Evolutionary conservation across 2,329 filamentous ascomycete species (phyloP).

Genomic region (Allantophomopsis lycopodina): DNA sequence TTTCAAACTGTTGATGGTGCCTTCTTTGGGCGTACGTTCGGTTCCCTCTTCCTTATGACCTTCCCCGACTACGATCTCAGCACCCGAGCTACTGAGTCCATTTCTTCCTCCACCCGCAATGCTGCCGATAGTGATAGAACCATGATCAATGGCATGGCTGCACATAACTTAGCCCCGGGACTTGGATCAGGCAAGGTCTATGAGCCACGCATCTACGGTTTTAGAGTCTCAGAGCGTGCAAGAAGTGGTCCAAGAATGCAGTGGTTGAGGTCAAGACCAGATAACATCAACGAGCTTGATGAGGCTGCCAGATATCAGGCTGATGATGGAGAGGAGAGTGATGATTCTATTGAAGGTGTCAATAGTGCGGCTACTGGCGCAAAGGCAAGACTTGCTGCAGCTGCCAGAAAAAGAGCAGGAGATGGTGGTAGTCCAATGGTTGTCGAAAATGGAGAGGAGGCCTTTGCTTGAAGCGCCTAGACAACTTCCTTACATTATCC

Average conservation of each 20-base stretch:
- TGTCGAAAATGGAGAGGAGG: slow-evolving; percentile 13
- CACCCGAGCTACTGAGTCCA: slow-evolving; percentile 50
- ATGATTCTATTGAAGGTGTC: slow-evolving; percentile 31
- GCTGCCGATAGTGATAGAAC: slow-evolving; percentile 27
- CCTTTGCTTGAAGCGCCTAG: not conserved
- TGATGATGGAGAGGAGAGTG: slow-evolving; percentile 39
- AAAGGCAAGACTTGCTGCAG: slow-evolving; percentile 2
- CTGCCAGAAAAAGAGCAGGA: slow-evolving; percentile 1
- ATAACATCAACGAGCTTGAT: slow-evolving; percentile 69
- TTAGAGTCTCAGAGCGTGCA: slow-evolving; percentile 82
- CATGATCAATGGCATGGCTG: slow-evolving; percentile 74
- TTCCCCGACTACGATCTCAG: slow-evolving; percentile 91
- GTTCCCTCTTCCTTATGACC: slow-evolving; percentile 93
- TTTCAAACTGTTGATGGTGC: slow-evolving; percentile 97
- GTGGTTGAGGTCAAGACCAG: slow-evolving; percentile 80
- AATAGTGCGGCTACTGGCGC: slow-evolving; percentile 8
- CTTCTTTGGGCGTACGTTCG: slow-evolving; percentile 96
- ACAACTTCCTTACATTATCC: too few species aligned
- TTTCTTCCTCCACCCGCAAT: slow-evolving; percentile 24
- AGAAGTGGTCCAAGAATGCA: slow-evolving; percentile 90
- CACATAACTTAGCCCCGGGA: slow-evolving; percentile 77
- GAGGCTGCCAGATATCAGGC: slow-evolving; percentile 48
- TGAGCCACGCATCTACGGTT: slow-evolving; percentile 92
- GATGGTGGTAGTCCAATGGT: slow-evolving; percentile 18
- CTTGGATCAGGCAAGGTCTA: slow-evolving; percentile 76